Evolutionary conservation across 2,329 filamentous ascomycete genomes (phyloP).

Genomic region (Escovopsis sp.): DNA sequence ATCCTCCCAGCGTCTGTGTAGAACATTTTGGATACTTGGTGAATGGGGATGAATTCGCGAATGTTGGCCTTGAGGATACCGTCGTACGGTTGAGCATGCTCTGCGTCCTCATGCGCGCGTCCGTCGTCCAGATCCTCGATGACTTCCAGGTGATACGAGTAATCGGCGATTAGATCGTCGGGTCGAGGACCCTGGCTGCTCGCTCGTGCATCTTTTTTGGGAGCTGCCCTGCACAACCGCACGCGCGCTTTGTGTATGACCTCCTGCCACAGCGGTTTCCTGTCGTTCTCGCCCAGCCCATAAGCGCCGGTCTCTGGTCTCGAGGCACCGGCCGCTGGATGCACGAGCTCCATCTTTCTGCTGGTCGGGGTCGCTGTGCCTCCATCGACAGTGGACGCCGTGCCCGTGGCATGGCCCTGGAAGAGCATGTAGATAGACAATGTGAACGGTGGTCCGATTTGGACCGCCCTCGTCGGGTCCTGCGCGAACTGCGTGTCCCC

Average conservation of each 20-base stretch:
- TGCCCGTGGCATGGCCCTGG: conserved; percentile 47
- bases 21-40: conserved; percentile 71
- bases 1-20: conserved; percentile 86
- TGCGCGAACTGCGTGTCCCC: conserved; percentile 72
- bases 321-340: no score
- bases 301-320: conserved; percentile 7
- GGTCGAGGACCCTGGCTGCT: no score
- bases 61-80: conserved; percentile 29
- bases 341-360: neutral
- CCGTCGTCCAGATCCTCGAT: conserved; percentile 62
- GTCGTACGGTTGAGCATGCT: conserved; percentile 21
- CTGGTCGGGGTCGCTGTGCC: neutral
- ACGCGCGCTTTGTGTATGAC: conserved; percentile 86
- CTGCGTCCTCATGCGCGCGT: conserved; percentile 31
- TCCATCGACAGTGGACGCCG: neutral
- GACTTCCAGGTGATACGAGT: conserved; percentile 66
- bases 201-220: neutral
- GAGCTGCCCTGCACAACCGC: conserved; percentile 57
- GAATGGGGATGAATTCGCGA: conserved; percentile 36
- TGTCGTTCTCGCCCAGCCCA: conserved; percentile 26
- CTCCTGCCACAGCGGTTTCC: conserved; percentile 77
- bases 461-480: conserved; percentile 46
- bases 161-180: conserved; percentile 21
- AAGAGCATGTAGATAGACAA: conserved; percentile 95
- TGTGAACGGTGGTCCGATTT: conserved; percentile 76